These are phyloP conservation scores for Cryoendolithus antarcticus DNA, from an alignment of 2,329 filamentous ascomycete genomes.

Conservation along the genomic window DNA sequence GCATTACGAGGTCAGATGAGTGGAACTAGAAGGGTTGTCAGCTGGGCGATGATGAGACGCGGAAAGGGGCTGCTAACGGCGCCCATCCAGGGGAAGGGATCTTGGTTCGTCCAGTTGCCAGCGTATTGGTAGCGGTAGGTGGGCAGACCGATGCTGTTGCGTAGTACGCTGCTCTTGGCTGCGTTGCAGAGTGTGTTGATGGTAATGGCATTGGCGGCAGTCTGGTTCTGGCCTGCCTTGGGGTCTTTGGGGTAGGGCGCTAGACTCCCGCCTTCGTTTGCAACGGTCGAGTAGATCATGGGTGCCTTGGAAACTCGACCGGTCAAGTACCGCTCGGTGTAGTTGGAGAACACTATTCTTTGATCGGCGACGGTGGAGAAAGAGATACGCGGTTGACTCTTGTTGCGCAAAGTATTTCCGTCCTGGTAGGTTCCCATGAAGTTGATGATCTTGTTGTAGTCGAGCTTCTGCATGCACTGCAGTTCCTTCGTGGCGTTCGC, in stretches of 20 bases:
- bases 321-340: slow-evolving; percentile 10
- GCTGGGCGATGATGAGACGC: too few relatives aligned
- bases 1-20: slow-evolving; percentile 22
- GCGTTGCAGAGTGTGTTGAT: slow-evolving; percentile 18
- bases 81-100: slow-evolving; percentile 23
- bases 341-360: slow-evolving; percentile 17
- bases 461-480: slow-evolving; percentile 25
- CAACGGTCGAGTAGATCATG: slow-evolving; percentile 27
- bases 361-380: slow-evolving; percentile 10
- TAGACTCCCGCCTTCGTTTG: slow-evolving; percentile 23
- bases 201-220: slow-evolving; percentile 10
- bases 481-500: slow-evolving; percentile 19
- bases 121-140: slow-evolving; percentile 28
- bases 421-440: slow-evolving; percentile 23
- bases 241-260: slow-evolving; percentile 14
- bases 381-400: slow-evolving; percentile 11
- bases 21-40: slow-evolving; percentile 15
- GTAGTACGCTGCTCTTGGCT: slow-evolving; percentile 17
- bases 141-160: slow-evolving; percentile 14
- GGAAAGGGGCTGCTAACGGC: slow-evolving; percentile 7
- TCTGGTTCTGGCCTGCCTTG: slow-evolving; percentile 7
- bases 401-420: slow-evolving; percentile 9
- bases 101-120: slow-evolving; percentile 25
- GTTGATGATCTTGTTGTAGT: slow-evolving; percentile 17
- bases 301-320: slow-evolving; percentile 29